phyloP scores from a whole-genome alignment of 352 stramenopile species.

The Phytopythium oedochilum region DNA sequence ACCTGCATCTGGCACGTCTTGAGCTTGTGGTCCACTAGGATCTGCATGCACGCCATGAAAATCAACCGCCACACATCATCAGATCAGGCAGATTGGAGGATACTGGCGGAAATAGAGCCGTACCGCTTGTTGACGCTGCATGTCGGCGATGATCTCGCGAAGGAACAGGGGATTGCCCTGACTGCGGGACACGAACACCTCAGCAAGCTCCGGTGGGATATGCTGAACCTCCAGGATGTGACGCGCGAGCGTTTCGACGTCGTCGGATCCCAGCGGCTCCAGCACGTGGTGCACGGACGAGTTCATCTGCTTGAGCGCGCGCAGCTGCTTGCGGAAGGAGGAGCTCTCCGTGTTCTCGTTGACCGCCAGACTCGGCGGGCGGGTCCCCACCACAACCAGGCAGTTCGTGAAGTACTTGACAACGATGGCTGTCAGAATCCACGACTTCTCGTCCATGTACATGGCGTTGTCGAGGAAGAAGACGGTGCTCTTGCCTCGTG shows the following conservation, averaged over 20 bases:
- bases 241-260: constrained; percentile 59
- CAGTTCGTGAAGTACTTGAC: constrained; percentile 88
- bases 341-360: constrained; percentile 71
- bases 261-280: constrained; percentile 43
- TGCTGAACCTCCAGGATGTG: constrained; percentile 58
- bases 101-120: too few species aligned
- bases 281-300: constrained; percentile 41
- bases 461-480: constrained; percentile 85
- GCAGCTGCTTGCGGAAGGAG: constrained; percentile 70
- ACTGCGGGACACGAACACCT: constrained; percentile 63
- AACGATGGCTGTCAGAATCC: constrained; percentile 74
- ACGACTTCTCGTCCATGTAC: constrained; percentile 87
- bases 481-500: constrained; percentile 53
- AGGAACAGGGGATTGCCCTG: constrained; percentile 85
- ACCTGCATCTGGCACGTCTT: constrained; percentile 64
- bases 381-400: constrained; percentile 62
- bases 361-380: constrained; percentile 57
- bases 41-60: constrained; percentile 26
- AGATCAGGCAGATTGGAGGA: too few species aligned
- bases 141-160: constrained; percentile 80
- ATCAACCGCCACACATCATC: too few species aligned
- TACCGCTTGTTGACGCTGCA: constrained; percentile 73
- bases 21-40: constrained; percentile 55
- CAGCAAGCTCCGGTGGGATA: constrained; percentile 55
- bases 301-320: constrained; percentile 64